Base-by-base conservation (phyloP, 1,139 yeast species). In the Yamadazyma diospyri region DNA sequence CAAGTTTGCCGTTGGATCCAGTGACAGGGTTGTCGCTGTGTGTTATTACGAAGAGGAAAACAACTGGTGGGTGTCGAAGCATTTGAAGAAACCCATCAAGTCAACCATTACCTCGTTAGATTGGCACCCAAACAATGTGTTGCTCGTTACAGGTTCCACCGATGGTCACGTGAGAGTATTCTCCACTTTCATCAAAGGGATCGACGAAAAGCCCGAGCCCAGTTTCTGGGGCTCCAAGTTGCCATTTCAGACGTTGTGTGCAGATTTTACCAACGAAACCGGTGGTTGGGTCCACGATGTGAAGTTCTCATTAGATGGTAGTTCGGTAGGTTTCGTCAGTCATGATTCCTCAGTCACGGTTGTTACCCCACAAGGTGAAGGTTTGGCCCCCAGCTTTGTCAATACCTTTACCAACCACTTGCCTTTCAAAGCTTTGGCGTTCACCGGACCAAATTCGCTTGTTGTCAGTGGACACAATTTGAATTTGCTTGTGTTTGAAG, bases 11-110 rank as follows among this genome's bases (percentile, higher is more conserved):
- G 97, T 92, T 28, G 98, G 97, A 0, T 86, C 97, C 4, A 86
- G 95, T 35, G 97, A 96, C 36, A 71, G 97, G 37, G 81, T 86
- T 41, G 82, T 94, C 58, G 96, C 98, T 12, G 84, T 94, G 32
- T 94, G 98, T 64, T 92, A 89, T 63, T 92, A 85, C 58, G 98
- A 94, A 59, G 84, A 74, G 42, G 97, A 89, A 51, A 92, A 92
- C 58, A 95, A 94, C 57, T 94, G 99, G 99, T 94, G 99, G 99
- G 89, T 92, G 33, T 87, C 97, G 14, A 92, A 89, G 62, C 98
- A 92, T 63, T 78, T 94, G 62, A 88, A 88, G 69, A 87, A 86
- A 61, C 97, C 97, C 12, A 71, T 89, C 48, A 82, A 84, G 55
- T 85, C 96, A 8, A 87, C 97, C 26, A 75, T 92, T 46, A 73